Conservation (phyloP, 1,284 basidiomycete species). For the Mycosarcoma mackinlayi region DNA sequence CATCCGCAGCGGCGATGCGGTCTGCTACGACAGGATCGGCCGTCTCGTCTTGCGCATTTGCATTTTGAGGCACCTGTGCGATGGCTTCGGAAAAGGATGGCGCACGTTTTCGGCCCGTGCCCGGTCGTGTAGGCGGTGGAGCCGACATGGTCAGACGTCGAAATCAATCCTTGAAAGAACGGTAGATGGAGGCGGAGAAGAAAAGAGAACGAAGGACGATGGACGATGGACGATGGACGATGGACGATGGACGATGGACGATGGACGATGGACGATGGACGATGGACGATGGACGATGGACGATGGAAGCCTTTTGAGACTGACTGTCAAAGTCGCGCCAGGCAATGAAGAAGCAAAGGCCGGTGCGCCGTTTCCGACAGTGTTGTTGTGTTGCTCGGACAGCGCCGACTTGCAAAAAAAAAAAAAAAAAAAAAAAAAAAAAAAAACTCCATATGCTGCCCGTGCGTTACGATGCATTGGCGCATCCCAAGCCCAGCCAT, state of each 20-base stretch:
- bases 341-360: too few relatives aligned
- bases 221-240: not conserved
- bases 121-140: slow-evolving; percentile 41
- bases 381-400: not conserved
- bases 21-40: slow-evolving; percentile 43
- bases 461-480: slow-evolving; percentile 8
- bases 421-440: too few relatives aligned
- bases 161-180: too few relatives aligned
- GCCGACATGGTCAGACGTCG: slow-evolving; percentile 13
- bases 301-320: too few relatives aligned
- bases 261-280: too few relatives aligned
- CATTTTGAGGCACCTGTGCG: slow-evolving; percentile 43
- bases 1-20: slow-evolving; percentile 28
- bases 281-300: too few relatives aligned
- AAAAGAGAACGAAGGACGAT: not conserved
- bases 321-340: too few relatives aligned
- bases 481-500: too few relatives aligned
- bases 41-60: slow-evolving; percentile 45
- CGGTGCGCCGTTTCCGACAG: too few relatives aligned
- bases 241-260: too few relatives aligned
- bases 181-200: not conserved
- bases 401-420: not conserved
- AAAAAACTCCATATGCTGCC: not conserved
- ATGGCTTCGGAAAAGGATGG: slow-evolving; percentile 48
- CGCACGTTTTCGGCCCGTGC: slow-evolving; percentile 33